Percentiles rank a stretch among this genome's conserved stretches.
These are phyloP conservation scores for Debaryomycetaceae sp. DNA, from an alignment of 1,139 yeast species.

Conservation along the genomic window DNA sequence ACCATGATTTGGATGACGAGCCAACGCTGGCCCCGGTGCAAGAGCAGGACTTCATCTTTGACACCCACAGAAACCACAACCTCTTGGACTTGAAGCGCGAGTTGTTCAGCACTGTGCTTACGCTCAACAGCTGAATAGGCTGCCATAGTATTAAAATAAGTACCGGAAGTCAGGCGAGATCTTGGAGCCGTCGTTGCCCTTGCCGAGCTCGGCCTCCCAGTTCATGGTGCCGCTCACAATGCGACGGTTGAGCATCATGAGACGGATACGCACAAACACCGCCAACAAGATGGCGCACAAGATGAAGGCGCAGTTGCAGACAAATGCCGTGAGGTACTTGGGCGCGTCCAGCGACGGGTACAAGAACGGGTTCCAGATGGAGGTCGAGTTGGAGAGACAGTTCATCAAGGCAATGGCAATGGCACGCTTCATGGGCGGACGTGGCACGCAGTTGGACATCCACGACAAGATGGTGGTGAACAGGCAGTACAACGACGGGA, in stretches of 20 bases:
- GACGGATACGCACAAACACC: constrained; percentile 33
- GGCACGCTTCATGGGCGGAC: constrained; percentile 54
- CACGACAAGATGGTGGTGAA: constrained; percentile 53
- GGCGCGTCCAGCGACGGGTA: constrained; percentile 42
- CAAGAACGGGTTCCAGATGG: constrained; percentile 51
- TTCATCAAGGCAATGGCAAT: constrained; percentile 50
- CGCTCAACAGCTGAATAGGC: constrained; percentile 4
- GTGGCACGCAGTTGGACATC: constrained; percentile 49
- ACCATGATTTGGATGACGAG: constrained; percentile 83
- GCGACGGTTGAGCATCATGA: constrained; percentile 35
- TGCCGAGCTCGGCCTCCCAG: constrained; percentile 49
- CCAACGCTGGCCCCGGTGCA: constrained; percentile 35
- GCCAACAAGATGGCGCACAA: constrained; percentile 38
- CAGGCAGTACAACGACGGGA: constrained; percentile 53
- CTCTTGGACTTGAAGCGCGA: constrained; percentile 6
- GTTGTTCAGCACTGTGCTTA: constrained; percentile 5
- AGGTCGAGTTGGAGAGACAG: constrained; percentile 48
- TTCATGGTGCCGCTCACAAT: constrained; percentile 45
- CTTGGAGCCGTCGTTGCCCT: constrained; percentile 40
- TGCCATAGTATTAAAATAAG: constrained; percentile 20
- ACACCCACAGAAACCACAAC: constrained; percentile 1
- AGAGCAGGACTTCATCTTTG: constrained; percentile 4
- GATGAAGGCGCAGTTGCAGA: constrained; percentile 47
- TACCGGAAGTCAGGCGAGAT: constrained; percentile 43
- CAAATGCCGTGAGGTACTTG: constrained; percentile 41